A percentile compares a stretch with the other conserved stretches of the same genome.
phyloP scores from a whole-genome alignment of 768 basidiomycete species.

The Panellus pusillus region DNA sequence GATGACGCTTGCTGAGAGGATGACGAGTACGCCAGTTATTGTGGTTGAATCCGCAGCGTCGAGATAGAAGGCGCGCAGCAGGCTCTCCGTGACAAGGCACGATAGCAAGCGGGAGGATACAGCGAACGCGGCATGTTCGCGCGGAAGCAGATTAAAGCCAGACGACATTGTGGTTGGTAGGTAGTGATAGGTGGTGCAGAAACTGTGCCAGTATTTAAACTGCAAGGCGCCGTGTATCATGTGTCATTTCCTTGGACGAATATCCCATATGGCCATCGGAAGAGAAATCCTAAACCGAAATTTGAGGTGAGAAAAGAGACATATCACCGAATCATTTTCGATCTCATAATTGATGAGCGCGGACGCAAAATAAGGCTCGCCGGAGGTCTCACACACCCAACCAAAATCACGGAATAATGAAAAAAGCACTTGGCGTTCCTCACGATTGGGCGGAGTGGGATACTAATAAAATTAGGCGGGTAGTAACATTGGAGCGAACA shows the following conservation, averaged over 20 bases:
- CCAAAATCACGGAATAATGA: no score
- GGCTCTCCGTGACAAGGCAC: constrained; percentile 48
- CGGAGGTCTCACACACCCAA: no score
- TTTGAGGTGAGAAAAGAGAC: constrained; percentile 14
- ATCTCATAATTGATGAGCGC: neutral
- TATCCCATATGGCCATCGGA: constrained; percentile 18
- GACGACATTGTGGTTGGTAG: constrained; percentile 33
- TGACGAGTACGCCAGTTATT: constrained; percentile 36
- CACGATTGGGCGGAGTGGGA: no score
- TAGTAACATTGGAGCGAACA: no score
- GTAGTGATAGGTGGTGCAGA: neutral
- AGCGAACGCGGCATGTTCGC: constrained; percentile 43
- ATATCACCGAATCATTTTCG: neutral
- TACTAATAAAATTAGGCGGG: no score
- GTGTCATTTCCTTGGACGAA: constrained; percentile 13
- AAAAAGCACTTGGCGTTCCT: no score
- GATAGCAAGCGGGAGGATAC: constrained; percentile 49
- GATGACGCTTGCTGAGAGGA: constrained; percentile 38
- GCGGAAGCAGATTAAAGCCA: constrained; percentile 34
- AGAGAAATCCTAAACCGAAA: constrained; percentile 18
- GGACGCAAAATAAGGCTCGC: neutral
- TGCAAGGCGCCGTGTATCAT: constrained; percentile 12
- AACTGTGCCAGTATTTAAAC: constrained; percentile 26
- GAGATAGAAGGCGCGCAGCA: constrained; percentile 43
- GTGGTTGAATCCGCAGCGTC: constrained; percentile 9